A percentile compares a stretch with the other conserved stretches of the same genome.
phyloP scores from a whole-genome alignment of 148 eudicot genomes.

The Nepenthes mirabilis region DNA sequence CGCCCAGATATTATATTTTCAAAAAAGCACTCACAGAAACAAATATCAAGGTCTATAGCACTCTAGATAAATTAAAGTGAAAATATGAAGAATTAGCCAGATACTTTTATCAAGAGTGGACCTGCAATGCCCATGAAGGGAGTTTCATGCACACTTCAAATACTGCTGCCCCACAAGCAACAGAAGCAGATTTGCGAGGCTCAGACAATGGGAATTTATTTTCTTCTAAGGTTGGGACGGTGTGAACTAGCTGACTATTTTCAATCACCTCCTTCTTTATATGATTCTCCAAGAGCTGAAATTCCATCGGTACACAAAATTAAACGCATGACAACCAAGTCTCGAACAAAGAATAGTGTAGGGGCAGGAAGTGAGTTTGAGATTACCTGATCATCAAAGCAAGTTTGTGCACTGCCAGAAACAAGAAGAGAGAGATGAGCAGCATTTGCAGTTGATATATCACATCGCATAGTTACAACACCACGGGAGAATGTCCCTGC shows the following conservation, averaged over 20 bases:
- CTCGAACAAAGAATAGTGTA: background rate
- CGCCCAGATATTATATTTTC: too few species aligned
- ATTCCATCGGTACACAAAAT: background rate
- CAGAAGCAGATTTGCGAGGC: conserved; percentile 78
- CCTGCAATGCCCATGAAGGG: conserved; percentile 96
- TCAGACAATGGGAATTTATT: conserved; percentile 32
- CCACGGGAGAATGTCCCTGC: conserved; percentile 96
- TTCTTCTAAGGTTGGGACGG: conserved; percentile 36
- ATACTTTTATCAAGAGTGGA: conserved; percentile 7
- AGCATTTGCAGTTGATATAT: conserved; percentile 74
- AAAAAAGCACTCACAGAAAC: too few species aligned
- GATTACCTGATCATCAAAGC: conserved; percentile 90
- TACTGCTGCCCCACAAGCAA: conserved; percentile 82
- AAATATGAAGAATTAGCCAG: background rate
- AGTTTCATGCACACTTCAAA: conserved; percentile 88
- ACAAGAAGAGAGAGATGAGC: conserved; percentile 86
- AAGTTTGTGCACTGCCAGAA: conserved; percentile 92
- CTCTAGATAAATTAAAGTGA: too few species aligned
- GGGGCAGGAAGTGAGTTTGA: background rate
- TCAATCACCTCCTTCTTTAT: conserved; percentile 84
- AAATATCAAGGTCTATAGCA: too few species aligned
- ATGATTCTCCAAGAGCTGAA: conserved; percentile 82
- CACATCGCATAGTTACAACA: conserved; percentile 95
- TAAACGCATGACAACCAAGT: background rate
- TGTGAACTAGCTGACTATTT: conserved; percentile 62